Percentiles rank a stretch among this genome's conserved stretches.
These are phyloP conservation scores for Starmerella ratchasimensis DNA, from an alignment of 805 yeast genomes.

Conservation along the genomic window DNA sequence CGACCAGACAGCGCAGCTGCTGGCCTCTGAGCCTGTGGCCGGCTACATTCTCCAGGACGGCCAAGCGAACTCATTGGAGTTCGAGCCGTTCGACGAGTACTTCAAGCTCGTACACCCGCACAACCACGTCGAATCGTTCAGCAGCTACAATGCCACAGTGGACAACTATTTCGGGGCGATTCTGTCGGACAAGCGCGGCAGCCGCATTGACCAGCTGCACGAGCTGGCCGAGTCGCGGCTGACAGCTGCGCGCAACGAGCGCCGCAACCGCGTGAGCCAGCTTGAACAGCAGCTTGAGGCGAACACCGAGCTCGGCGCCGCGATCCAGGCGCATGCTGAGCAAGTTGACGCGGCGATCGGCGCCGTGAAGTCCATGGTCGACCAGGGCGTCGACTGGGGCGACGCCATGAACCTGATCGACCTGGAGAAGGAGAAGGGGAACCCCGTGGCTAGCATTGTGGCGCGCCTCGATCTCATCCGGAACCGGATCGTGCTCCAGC, in stretches of 20 bases:
- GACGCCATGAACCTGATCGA: slow-evolving; percentile 65
- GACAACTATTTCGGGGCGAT: slow-evolving; percentile 76
- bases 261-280: slow-evolving; percentile 52
- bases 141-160: slow-evolving; percentile 67
- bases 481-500: slow-evolving; percentile 45
- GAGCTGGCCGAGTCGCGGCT: slow-evolving; percentile 59
- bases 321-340: slow-evolving; percentile 55
- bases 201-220: slow-evolving; percentile 46
- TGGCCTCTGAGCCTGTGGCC: slow-evolving; percentile 2
- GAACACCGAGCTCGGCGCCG: slow-evolving; percentile 56
- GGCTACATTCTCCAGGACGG: slow-evolving; percentile 17
- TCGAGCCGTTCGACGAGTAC: slow-evolving; percentile 22
- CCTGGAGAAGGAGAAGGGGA: slow-evolving; percentile 55
- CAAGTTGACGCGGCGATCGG: slow-evolving; percentile 56
- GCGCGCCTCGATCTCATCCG: slow-evolving; percentile 53
- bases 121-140: slow-evolving; percentile 24
- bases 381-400: slow-evolving; percentile 89
- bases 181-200: slow-evolving; percentile 65
- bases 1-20: slow-evolving; percentile 14
- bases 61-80: slow-evolving; percentile 17
- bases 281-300: slow-evolving; percentile 47
- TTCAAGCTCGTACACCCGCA: slow-evolving; percentile 29
- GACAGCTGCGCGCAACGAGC: slow-evolving; percentile 61
- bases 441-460: slow-evolving; percentile 48
- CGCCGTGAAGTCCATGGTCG: slow-evolving; percentile 51